phyloP scores from a whole-genome alignment of 2,329 filamentous ascomycete species.

The Ilyonectria destructans region DNA sequence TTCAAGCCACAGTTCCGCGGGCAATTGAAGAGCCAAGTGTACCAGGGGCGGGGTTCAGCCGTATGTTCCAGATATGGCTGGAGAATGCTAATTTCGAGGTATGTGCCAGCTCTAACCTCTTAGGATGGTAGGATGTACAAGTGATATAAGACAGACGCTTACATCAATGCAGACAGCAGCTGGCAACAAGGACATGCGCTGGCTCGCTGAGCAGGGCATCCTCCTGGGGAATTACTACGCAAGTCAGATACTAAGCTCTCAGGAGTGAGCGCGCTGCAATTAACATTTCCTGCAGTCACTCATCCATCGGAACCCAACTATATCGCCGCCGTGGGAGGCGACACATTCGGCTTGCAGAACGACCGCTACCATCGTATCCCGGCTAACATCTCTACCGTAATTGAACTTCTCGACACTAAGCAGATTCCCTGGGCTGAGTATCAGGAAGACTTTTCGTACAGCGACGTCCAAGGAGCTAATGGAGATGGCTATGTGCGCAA shows the following conservation, averaged over 20 bases:
- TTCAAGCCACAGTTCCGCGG: too few relatives aligned
- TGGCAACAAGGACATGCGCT: background rate
- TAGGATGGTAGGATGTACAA: too few relatives aligned
- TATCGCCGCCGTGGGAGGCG: background rate
- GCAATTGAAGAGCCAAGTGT: too few relatives aligned
- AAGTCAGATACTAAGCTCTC: background rate
- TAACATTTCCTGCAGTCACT: background rate
- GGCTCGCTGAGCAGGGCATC: background rate
- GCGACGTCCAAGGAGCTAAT: background rate
- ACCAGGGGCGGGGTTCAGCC: too few relatives aligned
- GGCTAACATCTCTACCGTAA: background rate
- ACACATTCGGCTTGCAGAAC: background rate
- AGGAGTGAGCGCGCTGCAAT: background rate
- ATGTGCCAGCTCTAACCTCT: too few relatives aligned
- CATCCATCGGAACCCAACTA: background rate
- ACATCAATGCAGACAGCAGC: background rate
- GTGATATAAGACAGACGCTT: too few relatives aligned
- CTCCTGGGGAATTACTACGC: background rate
- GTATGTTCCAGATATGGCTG: too few relatives aligned
- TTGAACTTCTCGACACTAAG: background rate
- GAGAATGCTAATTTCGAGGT: too few relatives aligned
- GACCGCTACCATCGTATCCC: background rate
- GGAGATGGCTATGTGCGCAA: background rate
- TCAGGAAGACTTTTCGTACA: background rate
- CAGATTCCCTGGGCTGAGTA: background rate